These are phyloP conservation scores for Penicillium bialowiezense DNA, from an alignment of 495 filamentous ascomycete species.

Conservation along the genomic window DNA sequence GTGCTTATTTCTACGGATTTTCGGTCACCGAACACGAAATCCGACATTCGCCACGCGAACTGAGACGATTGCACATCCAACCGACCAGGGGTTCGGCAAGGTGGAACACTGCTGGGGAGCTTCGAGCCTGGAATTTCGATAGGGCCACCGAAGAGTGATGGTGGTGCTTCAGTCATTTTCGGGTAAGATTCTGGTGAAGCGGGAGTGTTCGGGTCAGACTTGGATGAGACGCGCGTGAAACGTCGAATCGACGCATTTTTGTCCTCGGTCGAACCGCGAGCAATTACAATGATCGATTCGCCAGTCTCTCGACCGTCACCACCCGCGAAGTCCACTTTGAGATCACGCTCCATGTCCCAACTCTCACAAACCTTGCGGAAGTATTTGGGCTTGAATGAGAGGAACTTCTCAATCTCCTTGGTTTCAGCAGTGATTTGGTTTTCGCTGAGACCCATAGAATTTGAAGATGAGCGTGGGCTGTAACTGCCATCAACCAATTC, in stretches of 20 bases:
- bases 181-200: neutral
- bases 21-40: slow-evolving; percentile 52
- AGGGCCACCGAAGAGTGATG: slow-evolving; percentile 41
- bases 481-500: slow-evolving; percentile 62
- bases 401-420: slow-evolving; percentile 73
- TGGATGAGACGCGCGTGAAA: slow-evolving; percentile 35
- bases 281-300: slow-evolving; percentile 71
- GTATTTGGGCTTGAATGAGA: slow-evolving; percentile 69
- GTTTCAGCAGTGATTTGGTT: slow-evolving; percentile 73
- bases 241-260: slow-evolving; percentile 48
- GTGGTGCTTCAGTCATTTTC: neutral
- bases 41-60: slow-evolving; percentile 59
- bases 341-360: slow-evolving; percentile 87
- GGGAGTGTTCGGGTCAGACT: slow-evolving; percentile 11
- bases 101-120: slow-evolving; percentile 15
- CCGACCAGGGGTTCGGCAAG: slow-evolving; percentile 28
- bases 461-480: slow-evolving; percentile 65
- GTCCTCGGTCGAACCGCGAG: slow-evolving; percentile 62
- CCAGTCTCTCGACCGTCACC: slow-evolving; percentile 71
- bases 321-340: slow-evolving; percentile 87
- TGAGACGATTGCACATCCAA: slow-evolving; percentile 14
- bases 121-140: slow-evolving; percentile 5
- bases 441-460: slow-evolving; percentile 66
- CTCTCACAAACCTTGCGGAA: slow-evolving; percentile 76
- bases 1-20: slow-evolving; percentile 62